Evolutionary conservation across 2,329 filamentous ascomycete genomes (phyloP).

Genomic region (Helotiales sp.): DNA sequence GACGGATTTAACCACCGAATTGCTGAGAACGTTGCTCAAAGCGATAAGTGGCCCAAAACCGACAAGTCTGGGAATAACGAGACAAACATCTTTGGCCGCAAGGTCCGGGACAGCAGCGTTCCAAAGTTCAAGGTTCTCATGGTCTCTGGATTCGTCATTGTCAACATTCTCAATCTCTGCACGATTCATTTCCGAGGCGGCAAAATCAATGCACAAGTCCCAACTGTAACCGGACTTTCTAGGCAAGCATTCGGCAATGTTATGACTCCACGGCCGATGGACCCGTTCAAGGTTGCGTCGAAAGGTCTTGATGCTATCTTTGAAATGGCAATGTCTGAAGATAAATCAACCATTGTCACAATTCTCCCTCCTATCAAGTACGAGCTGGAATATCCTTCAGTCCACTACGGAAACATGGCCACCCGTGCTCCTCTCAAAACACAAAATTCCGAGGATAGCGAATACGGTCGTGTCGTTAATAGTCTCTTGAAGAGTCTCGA

Average conservation of each 20-base stretch:
- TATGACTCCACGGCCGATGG: constrained; percentile 75
- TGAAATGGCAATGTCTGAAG: constrained; percentile 64
- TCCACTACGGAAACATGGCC: constrained; percentile 54
- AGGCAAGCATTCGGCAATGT: constrained; percentile 61
- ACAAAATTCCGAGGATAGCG: constrained; percentile 60
- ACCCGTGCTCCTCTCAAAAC: constrained; percentile 42
- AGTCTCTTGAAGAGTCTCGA: constrained; percentile 91
- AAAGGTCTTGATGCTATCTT: constrained; percentile 84
- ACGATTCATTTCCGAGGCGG: constrained; percentile 83
- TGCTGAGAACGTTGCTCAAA: constrained; percentile 88
- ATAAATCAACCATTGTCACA: constrained; percentile 74
- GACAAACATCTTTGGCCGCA: constrained; percentile 78
- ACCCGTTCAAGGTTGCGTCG: constrained; percentile 94
- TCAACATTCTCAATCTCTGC: constrained; percentile 87
- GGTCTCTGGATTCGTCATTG: constrained; percentile 86
- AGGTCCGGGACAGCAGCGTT: constrained; percentile 83
- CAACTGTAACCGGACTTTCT: constrained; percentile 52
- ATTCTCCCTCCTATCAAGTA: constrained; percentile 95
- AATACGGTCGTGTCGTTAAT: constrained; percentile 80
- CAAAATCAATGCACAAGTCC: constrained; percentile 48
- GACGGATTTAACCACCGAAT: constrained; percentile 89
- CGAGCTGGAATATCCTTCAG: constrained; percentile 71
- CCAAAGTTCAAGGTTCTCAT: constrained; percentile 98
- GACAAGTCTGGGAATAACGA: constrained; percentile 51
- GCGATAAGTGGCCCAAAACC: constrained; percentile 77